phyloP scores from a whole-genome alignment of 805 yeast genomes.

The Wickerhamomyces hampshirensis region DNA sequence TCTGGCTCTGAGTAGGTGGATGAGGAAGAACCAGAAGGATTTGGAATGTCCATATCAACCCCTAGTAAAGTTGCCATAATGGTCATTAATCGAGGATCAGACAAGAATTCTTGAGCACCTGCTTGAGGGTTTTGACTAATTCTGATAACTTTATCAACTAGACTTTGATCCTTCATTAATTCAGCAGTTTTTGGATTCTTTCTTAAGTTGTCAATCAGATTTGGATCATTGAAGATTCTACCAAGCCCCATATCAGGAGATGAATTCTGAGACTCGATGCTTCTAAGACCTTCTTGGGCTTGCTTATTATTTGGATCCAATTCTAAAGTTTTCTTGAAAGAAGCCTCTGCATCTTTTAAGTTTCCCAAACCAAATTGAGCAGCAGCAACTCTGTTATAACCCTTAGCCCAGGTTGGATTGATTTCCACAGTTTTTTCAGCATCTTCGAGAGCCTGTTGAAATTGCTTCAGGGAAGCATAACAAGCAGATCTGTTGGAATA shows the following conservation, averaged over 20 bases:
- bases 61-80: constrained; percentile 85
- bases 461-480: constrained; percentile 75
- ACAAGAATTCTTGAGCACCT: constrained; percentile 60
- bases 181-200: constrained; percentile 85
- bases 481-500: constrained; percentile 93
- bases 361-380: constrained; percentile 87
- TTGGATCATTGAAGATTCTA: constrained; percentile 75
- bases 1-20: constrained; percentile 18
- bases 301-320: constrained; percentile 77
- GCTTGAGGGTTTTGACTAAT: constrained; percentile 72
- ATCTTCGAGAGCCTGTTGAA: constrained; percentile 70
- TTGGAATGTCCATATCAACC: constrained; percentile 46
- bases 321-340: constrained; percentile 76
- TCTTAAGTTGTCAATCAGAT: constrained; percentile 67
- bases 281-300: constrained; percentile 77
- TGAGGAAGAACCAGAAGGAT: constrained; percentile 21
- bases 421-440: constrained; percentile 80
- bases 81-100: constrained; percentile 85
- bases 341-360: constrained; percentile 64
- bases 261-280: constrained; percentile 58
- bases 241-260: constrained; percentile 74
- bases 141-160: constrained; percentile 63
- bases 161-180: constrained; percentile 79
- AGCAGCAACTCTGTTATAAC: constrained; percentile 89
- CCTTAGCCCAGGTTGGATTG: constrained; percentile 91